phyloP scores from a whole-genome alignment of 2,329 filamentous ascomycete species.

The Pyrenochaeta sp. region DNA sequence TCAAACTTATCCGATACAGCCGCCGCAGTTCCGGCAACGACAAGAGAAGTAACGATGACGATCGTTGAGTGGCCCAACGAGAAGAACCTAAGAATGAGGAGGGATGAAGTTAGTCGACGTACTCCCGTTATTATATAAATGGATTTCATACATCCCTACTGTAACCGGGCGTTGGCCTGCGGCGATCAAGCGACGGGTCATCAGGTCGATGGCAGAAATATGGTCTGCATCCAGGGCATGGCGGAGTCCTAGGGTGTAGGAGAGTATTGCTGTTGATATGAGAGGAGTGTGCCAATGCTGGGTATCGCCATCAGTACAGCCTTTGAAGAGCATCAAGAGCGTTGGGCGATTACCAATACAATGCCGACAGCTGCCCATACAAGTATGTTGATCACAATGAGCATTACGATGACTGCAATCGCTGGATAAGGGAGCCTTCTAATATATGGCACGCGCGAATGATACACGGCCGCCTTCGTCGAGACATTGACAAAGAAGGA shows the following conservation, averaged over 20 bases:
- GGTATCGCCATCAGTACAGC: background rate
- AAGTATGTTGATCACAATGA: constrained; percentile 63
- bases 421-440: constrained; percentile 65
- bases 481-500: constrained; percentile 35
- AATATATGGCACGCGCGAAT: constrained; percentile 63
- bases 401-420: constrained; percentile 63
- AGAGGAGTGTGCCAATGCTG: constrained; percentile 62
- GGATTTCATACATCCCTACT: constrained; percentile 71
- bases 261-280: constrained; percentile 80
- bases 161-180: constrained; percentile 86
- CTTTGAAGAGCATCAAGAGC: background rate
- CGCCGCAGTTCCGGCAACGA: constrained; percentile 89
- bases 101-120: background rate
- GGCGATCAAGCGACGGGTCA: constrained; percentile 88
- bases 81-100: constrained; percentile 67
- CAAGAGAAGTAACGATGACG: constrained; percentile 87
- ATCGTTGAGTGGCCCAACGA: constrained; percentile 93
- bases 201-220: constrained; percentile 89
- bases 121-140: background rate
- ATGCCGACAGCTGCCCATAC: constrained; percentile 68
- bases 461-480: constrained; percentile 55
- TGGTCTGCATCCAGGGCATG: constrained; percentile 99
- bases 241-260: constrained; percentile 87
- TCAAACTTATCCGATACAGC: constrained; percentile 84
- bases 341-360: constrained; percentile 58